Evolutionary conservation across 345 rosid species (phyloP), one percentile per base, ranked within the genome.

Genomic region (Cardiospermum halicacabum): DNA sequence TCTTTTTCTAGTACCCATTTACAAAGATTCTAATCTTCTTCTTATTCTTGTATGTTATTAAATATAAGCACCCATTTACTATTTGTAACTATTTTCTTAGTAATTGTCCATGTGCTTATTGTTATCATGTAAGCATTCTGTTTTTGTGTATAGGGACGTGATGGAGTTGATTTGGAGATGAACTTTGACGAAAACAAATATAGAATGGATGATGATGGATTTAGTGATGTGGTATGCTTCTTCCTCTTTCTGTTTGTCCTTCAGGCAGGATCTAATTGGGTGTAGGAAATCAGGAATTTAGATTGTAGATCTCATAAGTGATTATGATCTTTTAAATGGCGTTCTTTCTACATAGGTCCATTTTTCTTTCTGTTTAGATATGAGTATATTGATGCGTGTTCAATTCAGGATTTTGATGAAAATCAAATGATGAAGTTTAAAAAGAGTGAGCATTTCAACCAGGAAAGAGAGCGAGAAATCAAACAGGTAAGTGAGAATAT

Each of bases 391-490:
- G 11, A 26, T 25, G 36, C 27, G 39, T 39, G 36, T 24, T 39
- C 25, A 26, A 65, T 65, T 26, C 40, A 65, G 68, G 60, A 39
- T 53, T 91, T 91, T 69, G 81, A 48, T 74, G 93, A 83, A 71
- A 89, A 73, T 80, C 93, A 91, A 53, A 87, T 84, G 88, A 81
- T 86, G 69, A 95, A 76, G 85, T 56, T 94, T 36, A 89, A 85
- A 72, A 83, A 69, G 69, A 91, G 80, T 54, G 95, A 89, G 93
- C 87, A 19, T 65, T 84, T 72, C 95, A 0, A 83, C 56, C 53
- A 50, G 58, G 99, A 87, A 83, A 84, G 97, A 79, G 99, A 89
- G 77, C 83, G 83, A 75, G 99, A 94, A 84, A 94, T 94, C 69
- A 88, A 87, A 68, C 97, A 87, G 91, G 97, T 65, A 60, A 65